Evolutionary conservation across 192 early-diverging fungal genomes (phyloP).

Genomic region (Gamsiella multidivaricata): DNA sequence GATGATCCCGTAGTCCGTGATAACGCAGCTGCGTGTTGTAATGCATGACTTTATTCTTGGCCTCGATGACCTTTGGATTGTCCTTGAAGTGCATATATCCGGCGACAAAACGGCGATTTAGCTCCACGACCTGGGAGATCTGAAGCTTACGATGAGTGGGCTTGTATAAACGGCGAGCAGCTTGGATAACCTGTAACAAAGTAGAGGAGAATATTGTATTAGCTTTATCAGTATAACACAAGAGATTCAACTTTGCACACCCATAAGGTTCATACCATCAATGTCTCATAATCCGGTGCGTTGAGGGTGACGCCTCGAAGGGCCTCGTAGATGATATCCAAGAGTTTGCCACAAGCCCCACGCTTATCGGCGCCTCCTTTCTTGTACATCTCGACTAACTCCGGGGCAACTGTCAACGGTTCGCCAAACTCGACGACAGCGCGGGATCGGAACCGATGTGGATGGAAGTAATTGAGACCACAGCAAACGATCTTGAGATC

Average conservation of each 20-base stretch:
- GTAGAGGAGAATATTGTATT: not conserved
- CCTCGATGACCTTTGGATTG: constrained; percentile 81
- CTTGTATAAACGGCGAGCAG: constrained; percentile 90
- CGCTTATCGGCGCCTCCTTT: constrained; percentile 86
- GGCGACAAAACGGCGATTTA: constrained; percentile 89
- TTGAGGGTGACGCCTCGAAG: constrained; percentile 92
- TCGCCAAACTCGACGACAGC: constrained; percentile 98
- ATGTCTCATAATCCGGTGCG: constrained; percentile 91
- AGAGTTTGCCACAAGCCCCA: constrained; percentile 78
- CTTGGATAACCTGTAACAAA: constrained; percentile 80
- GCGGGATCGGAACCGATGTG: constrained; percentile 93
- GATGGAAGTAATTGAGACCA: constrained; percentile 96
- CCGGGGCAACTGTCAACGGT: constrained; percentile 81
- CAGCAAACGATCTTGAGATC: constrained; percentile 95
- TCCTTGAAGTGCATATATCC: constrained; percentile 87
- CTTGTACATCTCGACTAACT: constrained; percentile 85
- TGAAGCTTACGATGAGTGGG: constrained; percentile 87
- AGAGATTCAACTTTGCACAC: too few relatives aligned
- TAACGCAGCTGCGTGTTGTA: constrained; percentile 92
- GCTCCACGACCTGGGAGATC: constrained; percentile 86
- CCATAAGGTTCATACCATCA: constrained; percentile 90
- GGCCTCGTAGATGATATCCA: constrained; percentile 82
- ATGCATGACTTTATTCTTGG: constrained; percentile 78
- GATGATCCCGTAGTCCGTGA: constrained; percentile 96
- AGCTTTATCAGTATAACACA: too few relatives aligned